Evolutionary conservation across 208 protist species (phyloP), one percentile per base, ranked within the genome.

Genomic region (Phytomonas francai): DNA sequence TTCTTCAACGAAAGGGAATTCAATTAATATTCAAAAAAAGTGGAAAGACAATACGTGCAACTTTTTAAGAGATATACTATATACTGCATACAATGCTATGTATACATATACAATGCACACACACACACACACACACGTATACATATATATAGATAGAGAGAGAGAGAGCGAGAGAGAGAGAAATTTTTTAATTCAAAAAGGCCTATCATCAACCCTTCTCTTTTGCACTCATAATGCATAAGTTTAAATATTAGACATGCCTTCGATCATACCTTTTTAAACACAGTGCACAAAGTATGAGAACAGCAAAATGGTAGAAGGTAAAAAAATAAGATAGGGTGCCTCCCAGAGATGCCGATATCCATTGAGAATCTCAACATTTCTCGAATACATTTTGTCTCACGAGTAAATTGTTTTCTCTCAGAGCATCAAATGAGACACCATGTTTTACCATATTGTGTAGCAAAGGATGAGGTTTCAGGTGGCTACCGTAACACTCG

Each of bases 391-490:
- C 7, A 56, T n/a, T 56, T 61, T 72, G 14, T 63, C 34, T 56
- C 61, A 31, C 62, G 28, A 76, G 72, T 62, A 65, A 8, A 19
- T 54, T 54, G 45, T 54, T 54, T 54, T 54, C 45, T 54, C 45
- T 54, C 19, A 54, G 19, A 25, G 45, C 45, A 54, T 54, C 6
- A 29, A 62, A 62, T 22, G 58, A 36, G 27, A 62, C 30, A 36
- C 58, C 27, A 12, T 80, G 63, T 32, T 67, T 68, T 0, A 73
- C 76, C 79, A 93, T 83, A 59, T 72, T 56, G 32, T 63, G 49
- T 39, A 93, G 70, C 25, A 90, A 65, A n/a, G 84, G 76, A 59
- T 88, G 85, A 25, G 87, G 84, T 1, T 64, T 74, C 12, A 93
- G 71, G 29, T 88, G 78, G 36, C 67, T 39, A 8, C 78, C 78